Conservation (phyloP, 1,284 basidiomycete genomes). For the Phylloporus gajari region DNA sequence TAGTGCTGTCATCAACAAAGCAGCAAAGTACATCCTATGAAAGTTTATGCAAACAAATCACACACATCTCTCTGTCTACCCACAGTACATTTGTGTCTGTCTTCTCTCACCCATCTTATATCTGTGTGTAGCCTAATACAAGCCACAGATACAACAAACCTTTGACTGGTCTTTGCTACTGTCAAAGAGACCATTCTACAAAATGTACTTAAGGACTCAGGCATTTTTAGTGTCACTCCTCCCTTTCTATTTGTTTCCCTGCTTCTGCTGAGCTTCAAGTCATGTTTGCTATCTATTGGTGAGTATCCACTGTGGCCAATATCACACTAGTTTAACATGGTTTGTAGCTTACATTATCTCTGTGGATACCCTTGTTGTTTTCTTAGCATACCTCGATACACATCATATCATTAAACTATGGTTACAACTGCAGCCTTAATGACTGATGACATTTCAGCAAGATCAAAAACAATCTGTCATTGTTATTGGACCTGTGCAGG, state of each 20-base stretch:
- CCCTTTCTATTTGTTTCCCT: not conserved
- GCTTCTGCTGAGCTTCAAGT: constrained; percentile 18
- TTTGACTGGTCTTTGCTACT: constrained; percentile 65
- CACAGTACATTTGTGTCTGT: constrained; percentile 72
- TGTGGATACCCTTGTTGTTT: constrained; percentile 43
- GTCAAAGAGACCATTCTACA: constrained; percentile 98
- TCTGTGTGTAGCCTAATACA: constrained; percentile 69
- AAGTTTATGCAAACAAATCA: constrained; percentile 91
- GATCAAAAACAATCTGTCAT: no score
- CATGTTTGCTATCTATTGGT: constrained; percentile 41
- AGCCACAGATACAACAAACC: constrained; percentile 52
- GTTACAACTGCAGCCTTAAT: not conserved
- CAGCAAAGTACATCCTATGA: constrained; percentile 98
- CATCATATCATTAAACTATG: constrained; percentile 35
- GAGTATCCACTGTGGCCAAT: not conserved
- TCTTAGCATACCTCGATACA: constrained; percentile 38
- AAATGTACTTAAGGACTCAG: constrained; percentile 88
- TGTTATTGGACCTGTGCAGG: no score
- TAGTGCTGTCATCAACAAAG: constrained; percentile 95
- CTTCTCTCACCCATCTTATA: not conserved
- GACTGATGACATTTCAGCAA: not conserved
- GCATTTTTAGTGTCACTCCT: constrained; percentile 62
- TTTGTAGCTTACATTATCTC: constrained; percentile 41
- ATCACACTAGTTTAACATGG: constrained; percentile 8
- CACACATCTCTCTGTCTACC: constrained; percentile 88